phyloP scores from a whole-genome alignment of 352 stramenopile species.

The Pilasporangium apinafurcum region DNA sequence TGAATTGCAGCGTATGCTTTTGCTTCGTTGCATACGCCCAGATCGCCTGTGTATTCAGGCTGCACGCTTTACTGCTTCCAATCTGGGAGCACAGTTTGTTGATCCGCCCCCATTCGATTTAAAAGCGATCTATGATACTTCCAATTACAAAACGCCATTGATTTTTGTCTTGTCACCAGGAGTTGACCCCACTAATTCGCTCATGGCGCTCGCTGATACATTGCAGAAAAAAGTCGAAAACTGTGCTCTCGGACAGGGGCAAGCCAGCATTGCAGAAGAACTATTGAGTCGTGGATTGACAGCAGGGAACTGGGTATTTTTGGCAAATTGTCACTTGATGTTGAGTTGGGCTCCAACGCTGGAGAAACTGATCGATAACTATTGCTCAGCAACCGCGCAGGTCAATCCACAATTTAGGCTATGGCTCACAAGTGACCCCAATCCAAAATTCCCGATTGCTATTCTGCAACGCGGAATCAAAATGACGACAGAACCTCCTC shows the following conservation, averaged over 20 bases:
- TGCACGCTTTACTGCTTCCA: constrained; percentile 85
- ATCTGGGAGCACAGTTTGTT: constrained; percentile 90
- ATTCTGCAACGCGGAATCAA: constrained; percentile 94
- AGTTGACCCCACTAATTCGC: constrained; percentile 91
- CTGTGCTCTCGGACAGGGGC: constrained; percentile 91
- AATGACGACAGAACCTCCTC: constrained; percentile 95
- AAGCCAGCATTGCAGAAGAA: constrained; percentile 87
- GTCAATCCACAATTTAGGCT: constrained; percentile 90
- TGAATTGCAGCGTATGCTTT: constrained; percentile 90
- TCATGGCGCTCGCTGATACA: constrained; percentile 82
- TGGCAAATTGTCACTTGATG: constrained; percentile 96
- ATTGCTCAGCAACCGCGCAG: constrained; percentile 42
- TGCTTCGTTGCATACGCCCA: constrained; percentile 90
- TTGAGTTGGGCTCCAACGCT: constrained; percentile 92
- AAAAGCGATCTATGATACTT: constrained; percentile 85
- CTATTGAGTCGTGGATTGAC: constrained; percentile 85
- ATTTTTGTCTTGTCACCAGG: constrained; percentile 95
- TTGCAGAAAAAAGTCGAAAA: constrained; percentile 87
- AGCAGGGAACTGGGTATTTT: constrained; percentile 91
- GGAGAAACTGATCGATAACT: constrained; percentile 93
- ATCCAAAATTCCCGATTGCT: constrained; percentile 93
- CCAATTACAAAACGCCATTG: constrained; percentile 86
- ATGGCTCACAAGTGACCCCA: constrained; percentile 92
- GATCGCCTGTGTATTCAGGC: constrained; percentile 92
- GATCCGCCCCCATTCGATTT: constrained; percentile 93